Percentiles rank a stretch among this genome's conserved stretches.
phyloP scores from a whole-genome alignment of 768 basidiomycete species.

The Pleurotus pulmonarius region DNA sequence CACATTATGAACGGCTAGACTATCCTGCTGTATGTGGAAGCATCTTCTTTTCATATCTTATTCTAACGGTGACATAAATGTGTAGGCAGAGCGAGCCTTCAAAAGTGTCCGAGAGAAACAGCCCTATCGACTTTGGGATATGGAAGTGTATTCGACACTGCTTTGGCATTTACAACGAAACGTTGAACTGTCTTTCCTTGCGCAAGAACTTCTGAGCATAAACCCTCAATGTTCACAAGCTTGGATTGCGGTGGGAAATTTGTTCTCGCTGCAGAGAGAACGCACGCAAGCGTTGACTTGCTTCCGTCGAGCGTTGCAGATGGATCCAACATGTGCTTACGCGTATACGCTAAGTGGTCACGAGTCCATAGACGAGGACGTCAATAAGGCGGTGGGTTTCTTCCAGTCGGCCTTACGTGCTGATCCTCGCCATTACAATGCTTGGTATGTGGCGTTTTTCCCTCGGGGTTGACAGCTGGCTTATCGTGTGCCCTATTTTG shows the following conservation, averaged over 20 bases:
- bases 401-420: slow-evolving; percentile 90
- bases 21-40: slow-evolving; percentile 74
- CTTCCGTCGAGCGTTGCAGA: slow-evolving; percentile 86
- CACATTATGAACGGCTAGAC: slow-evolving; percentile 86
- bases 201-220: slow-evolving; percentile 87
- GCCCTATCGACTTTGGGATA: slow-evolving; percentile 87
- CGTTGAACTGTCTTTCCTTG: slow-evolving; percentile 85
- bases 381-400: slow-evolving; percentile 87
- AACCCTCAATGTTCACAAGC: slow-evolving; percentile 80
- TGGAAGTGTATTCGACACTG: slow-evolving; percentile 95
- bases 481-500: slow-evolving; percentile 25
- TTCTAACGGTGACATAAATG: slow-evolving; percentile 25
- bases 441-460: slow-evolving; percentile 66
- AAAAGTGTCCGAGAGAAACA: slow-evolving; percentile 75
- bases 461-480: slow-evolving; percentile 14
- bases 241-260: slow-evolving; percentile 96
- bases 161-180: slow-evolving; percentile 91
- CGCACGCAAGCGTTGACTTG: slow-evolving; percentile 90
- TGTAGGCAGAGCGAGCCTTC: slow-evolving; percentile 88
- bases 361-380: slow-evolving; percentile 94
- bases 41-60: slow-evolving; percentile 9
- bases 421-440: slow-evolving; percentile 94
- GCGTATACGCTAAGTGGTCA: slow-evolving; percentile 96
- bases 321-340: slow-evolving; percentile 90
- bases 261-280: slow-evolving; percentile 94